These are phyloP conservation scores for Polymyxa betae DNA, from an alignment of 208 protist genomes.

Conservation along the genomic window DNA sequence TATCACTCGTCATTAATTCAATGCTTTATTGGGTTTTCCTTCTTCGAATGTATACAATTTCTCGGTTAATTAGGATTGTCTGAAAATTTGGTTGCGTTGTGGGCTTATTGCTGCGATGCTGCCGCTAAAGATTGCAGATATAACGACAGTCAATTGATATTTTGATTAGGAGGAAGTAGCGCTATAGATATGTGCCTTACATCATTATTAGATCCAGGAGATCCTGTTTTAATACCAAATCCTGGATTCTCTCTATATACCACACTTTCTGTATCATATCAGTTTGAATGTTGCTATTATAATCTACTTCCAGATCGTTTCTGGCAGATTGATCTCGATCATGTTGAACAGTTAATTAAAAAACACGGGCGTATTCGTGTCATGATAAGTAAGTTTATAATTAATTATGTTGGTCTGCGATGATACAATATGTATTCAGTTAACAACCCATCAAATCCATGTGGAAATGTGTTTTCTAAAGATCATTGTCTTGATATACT, in stretches of 20 bases:
- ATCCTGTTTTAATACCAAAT: constrained; percentile 52
- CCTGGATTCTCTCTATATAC: constrained; percentile 58
- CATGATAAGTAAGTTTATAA: neutral
- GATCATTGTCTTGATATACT: constrained; percentile 54
- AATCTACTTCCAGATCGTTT: neutral
- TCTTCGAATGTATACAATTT: too few species aligned
- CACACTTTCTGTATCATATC: constrained; percentile 21
- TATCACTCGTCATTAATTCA: too few species aligned
- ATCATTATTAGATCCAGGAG: constrained; percentile 45
- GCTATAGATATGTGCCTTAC: constrained; percentile 52
- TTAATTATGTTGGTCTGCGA: neutral
- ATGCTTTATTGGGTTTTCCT: too few species aligned
- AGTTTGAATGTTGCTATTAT: neutral
- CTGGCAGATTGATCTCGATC: constrained; percentile 55
- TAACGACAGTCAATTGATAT: neutral
- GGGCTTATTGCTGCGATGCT: too few species aligned
- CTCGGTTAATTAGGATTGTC: too few species aligned
- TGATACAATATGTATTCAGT: neutral
- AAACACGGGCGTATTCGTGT: neutral
- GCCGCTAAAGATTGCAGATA: too few species aligned
- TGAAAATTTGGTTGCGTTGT: too few species aligned
- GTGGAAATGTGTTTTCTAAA: constrained; percentile 37
- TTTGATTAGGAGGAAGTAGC: neutral
- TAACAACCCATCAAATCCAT: constrained; percentile 64
- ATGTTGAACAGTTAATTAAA: neutral